Evolutionary conservation across 768 basidiomycete species (phyloP), one percentile per base, ranked within the genome.

Genomic region (Polyporus arcularius): DNA sequence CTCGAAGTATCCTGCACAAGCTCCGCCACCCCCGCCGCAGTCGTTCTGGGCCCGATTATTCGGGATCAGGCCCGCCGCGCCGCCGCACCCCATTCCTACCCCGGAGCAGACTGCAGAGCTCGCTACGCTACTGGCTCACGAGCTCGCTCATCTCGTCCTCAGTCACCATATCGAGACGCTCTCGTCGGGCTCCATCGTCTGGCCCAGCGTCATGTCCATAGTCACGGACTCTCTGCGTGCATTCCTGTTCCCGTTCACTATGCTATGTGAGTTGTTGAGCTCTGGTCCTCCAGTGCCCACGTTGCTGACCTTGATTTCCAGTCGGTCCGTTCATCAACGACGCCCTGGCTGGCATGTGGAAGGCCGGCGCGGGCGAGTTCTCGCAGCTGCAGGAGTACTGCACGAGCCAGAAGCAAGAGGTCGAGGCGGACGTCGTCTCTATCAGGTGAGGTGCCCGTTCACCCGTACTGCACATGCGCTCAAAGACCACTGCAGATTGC

Each of bases 281-380:
- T 74, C 55, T 72, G 30, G 16, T 54, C 73, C 0, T 71, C 65
- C 14, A 69, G 59, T 76, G 75, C 61, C 52, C 73, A 30, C 16
- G 26, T 49, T 9, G 14, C 31, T n/a, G 15, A 21, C 16, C 42
- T 70, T 48, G 63, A 73, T 53, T 70, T 46, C 18, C 65, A 72
- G 71, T 98, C 57, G 96, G 96, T 0, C 96, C 96, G 1, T 97
- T 98, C 71, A 86, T 98, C 60, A 96, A 96, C 69, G 96, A 99
- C 67, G 95, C 93, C 3, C 82, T 98, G 28, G 92, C 88, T 0
- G 85, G 90, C 53, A 67, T 94, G 55, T 88, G 92, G 28, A 88
- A 87, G 70, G 81, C 90, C 1, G 88, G 91, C 2, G 86, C 88
- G 11, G 85, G 86, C 2, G 89, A 96, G 69, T 78, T 96, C 41